phyloP scores from a whole-genome alignment of 257 asterid genomes.

The Thymus mandschuricus region DNA sequence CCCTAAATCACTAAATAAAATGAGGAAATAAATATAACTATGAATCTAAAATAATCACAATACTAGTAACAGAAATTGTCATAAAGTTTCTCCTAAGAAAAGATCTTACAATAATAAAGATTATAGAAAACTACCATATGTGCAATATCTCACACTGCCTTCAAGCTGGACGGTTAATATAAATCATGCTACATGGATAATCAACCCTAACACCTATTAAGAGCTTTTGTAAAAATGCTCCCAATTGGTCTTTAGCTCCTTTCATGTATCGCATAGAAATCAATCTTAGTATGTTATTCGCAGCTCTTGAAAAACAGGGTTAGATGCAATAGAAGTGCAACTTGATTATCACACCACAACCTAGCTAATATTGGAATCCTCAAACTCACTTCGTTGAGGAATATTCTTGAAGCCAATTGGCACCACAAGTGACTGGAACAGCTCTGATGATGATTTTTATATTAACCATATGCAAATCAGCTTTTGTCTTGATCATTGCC shows the following conservation, averaged over 20 bases:
- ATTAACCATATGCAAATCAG: not conserved
- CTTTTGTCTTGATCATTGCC: slow-evolving; percentile 1
- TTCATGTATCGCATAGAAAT: not conserved
- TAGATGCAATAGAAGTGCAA: no score
- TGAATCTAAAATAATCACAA: not conserved
- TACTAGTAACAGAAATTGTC: not conserved
- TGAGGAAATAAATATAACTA: no score
- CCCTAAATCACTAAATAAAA: not conserved
- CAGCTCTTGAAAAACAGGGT: no score
- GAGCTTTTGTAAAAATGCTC: not conserved
- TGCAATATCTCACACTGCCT: not conserved
- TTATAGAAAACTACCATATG: not conserved
- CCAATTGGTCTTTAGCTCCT: not conserved
- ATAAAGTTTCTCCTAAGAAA: no score
- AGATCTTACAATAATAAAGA: not conserved
- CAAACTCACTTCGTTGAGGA: no score
- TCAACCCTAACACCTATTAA: not conserved
- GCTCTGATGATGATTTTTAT: not conserved
- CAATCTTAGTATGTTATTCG: not conserved
- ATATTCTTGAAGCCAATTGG: no score
- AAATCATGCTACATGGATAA: not conserved
- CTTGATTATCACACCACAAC: no score
- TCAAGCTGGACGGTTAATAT: not conserved
- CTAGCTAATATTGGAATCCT: no score
- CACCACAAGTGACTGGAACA: no score